phyloP scores from a whole-genome alignment of 805 yeast genomes.

The Spathaspora passalidarum region DNA sequence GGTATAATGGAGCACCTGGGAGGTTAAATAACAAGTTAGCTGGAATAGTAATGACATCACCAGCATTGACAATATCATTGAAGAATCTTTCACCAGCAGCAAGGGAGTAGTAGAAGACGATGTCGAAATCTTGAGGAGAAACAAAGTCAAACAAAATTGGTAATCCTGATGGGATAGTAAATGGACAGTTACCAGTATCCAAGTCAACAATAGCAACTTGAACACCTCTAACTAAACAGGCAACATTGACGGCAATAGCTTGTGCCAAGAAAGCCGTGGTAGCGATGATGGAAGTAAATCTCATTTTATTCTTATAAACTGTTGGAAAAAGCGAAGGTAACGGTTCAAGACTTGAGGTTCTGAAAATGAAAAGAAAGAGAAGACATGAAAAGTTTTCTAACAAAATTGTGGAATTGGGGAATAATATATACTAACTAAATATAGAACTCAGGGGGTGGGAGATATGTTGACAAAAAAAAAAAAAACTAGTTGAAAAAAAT shows the following conservation, averaged over 20 bases:
- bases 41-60: slow-evolving; percentile 30
- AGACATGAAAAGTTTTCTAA: background rate
- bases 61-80: slow-evolving; percentile 34
- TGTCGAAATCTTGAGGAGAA: slow-evolving; percentile 28
- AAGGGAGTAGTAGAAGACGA: slow-evolving; percentile 33
- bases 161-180: slow-evolving; percentile 27
- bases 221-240: slow-evolving; percentile 34
- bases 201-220: slow-evolving; percentile 34
- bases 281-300: slow-evolving; percentile 5
- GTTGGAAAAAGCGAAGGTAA: slow-evolving; percentile 3
- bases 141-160: slow-evolving; percentile 27
- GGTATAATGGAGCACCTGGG: slow-evolving; percentile 23
- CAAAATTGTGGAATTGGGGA: background rate
- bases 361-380: background rate
- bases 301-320: slow-evolving; percentile 7
- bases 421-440: background rate
- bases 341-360: background rate
- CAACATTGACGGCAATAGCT: slow-evolving; percentile 31
- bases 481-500: background rate
- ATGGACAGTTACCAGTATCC: slow-evolving; percentile 39
- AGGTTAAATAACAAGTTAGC: slow-evolving; percentile 26
- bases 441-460: background rate
- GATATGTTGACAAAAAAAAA: too few relatives aligned
- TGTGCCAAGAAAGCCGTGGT: slow-evolving; percentile 19
- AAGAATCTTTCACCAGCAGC: slow-evolving; percentile 23